phyloP scores from a whole-genome alignment of 176 grass and related monocot genomes.

The Cymbopogon citratus region DNA sequence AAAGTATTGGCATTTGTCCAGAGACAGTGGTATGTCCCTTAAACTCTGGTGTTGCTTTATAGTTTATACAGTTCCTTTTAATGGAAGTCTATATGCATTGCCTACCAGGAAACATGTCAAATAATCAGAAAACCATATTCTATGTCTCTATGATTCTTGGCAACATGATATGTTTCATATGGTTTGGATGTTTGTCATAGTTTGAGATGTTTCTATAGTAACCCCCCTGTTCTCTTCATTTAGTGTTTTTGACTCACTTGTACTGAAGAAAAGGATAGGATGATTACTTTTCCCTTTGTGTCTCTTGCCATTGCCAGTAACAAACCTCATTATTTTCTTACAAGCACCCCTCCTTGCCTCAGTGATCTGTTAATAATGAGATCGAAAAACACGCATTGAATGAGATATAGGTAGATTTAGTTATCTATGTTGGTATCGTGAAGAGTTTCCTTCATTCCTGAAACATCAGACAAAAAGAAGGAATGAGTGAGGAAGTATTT shows the following conservation, averaged over 20 bases:
- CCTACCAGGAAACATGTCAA: conserved; percentile 1
- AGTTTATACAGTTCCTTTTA: not conserved
- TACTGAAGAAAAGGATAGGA: not conserved
- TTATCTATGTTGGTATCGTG: not conserved
- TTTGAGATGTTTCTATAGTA: not conserved
- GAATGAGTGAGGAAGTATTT: not conserved
- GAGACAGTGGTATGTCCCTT: conserved; percentile 53
- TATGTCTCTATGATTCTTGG: not conserved
- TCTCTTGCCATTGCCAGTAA: not conserved
- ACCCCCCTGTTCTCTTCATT: not conserved
- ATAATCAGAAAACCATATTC: not conserved
- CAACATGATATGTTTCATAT: not conserved
- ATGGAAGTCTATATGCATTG: not conserved
- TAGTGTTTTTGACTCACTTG: not conserved
- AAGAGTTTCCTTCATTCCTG: not conserved
- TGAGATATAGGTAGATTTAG: not conserved
- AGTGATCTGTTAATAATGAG: not conserved
- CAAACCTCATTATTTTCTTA: not conserved
- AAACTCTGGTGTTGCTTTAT: not conserved
- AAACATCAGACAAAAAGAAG: not conserved
- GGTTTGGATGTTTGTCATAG: conserved; percentile 4
- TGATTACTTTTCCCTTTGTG: not conserved
- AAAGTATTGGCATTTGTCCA: conserved; percentile 68
- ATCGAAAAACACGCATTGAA: not conserved
- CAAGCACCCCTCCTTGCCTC: not conserved